A percentile compares a stretch with the other conserved stretches of the same genome.
Conservation (phyloP, 495 filamentous ascomycete genomes). For the Tuber indicum region DNA sequence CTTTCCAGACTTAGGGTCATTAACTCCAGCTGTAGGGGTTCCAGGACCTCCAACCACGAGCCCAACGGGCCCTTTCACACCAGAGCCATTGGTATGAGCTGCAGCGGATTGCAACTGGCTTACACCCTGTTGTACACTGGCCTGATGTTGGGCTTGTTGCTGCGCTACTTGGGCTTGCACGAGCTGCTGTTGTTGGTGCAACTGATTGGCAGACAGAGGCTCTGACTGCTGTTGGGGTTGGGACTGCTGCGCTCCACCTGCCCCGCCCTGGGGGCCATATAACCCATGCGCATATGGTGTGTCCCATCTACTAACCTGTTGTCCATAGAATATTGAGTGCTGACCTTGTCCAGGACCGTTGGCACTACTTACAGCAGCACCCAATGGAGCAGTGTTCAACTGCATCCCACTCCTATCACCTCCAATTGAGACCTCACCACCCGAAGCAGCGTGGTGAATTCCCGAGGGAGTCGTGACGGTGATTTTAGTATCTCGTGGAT, state of each 20-base stretch:
- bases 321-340: conserved; percentile 40
- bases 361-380: conserved; percentile 21
- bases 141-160: conserved; percentile 62
- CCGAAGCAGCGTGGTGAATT: conserved; percentile 53
- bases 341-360: conserved; percentile 30
- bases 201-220: conserved; percentile 28
- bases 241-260: conserved; percentile 35
- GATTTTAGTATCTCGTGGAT: conserved; percentile 51
- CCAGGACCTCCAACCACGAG: conserved; percentile 44
- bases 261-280: conserved; percentile 40
- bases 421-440: conserved; percentile 44
- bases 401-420: conserved; percentile 28
- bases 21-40: conserved; percentile 46
- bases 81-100: conserved; percentile 50
- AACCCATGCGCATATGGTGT: conserved; percentile 36
- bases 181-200: conserved; percentile 34
- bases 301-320: conserved; percentile 49
- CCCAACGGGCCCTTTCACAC: conserved; percentile 45
- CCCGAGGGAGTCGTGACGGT: conserved; percentile 95
- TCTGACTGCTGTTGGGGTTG: conserved; percentile 41
- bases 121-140: conserved; percentile 62
- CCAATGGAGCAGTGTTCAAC: conserved; percentile 47
- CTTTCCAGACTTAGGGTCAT: conserved; percentile 46
- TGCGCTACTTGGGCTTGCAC: conserved; percentile 29
- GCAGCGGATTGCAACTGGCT: conserved; percentile 72